Conservation (phyloP, 2,329 filamentous ascomycete genomes). For the Paecilomyces dactylethromorphus region DNA sequence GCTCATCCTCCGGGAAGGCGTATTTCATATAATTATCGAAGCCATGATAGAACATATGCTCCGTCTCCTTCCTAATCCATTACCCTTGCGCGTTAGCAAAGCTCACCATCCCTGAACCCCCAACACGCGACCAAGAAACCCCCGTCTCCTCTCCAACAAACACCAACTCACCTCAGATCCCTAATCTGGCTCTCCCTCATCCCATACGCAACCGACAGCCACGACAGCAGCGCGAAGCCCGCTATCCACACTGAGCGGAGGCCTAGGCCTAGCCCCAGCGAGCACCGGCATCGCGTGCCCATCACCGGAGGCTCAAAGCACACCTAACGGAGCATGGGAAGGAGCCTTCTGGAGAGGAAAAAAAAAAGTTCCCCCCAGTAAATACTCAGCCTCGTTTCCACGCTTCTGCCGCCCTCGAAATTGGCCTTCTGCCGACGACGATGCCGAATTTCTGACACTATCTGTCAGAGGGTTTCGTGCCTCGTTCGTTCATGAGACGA, state of each 20-base stretch:
- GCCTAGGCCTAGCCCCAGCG: not conserved
- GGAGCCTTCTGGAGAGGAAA: not conserved
- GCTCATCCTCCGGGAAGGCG: conserved; percentile 93
- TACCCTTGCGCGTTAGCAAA: not conserved
- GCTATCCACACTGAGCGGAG: not conserved
- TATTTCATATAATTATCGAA: conserved; percentile 91
- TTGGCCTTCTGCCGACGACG: too few species aligned
- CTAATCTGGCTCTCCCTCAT: not conserved
- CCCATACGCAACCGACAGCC: not conserved
- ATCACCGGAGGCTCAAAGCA: not conserved
- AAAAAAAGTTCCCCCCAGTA: not conserved
- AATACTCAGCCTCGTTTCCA: not conserved
- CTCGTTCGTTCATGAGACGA: not conserved
- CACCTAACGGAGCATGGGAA: not conserved
- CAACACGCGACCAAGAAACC: not conserved
- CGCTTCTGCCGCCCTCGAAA: too few species aligned
- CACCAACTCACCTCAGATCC: not conserved
- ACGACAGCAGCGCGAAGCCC: not conserved
- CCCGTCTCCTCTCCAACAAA: too few species aligned
- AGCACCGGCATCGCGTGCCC: not conserved
- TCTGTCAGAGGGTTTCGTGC: too few species aligned
- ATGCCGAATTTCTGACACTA: too few species aligned
- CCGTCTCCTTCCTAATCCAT: conserved; percentile 36
- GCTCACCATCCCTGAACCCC: not conserved
- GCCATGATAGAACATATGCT: conserved; percentile 90